Evolutionary conservation across 176 grass and related monocot genomes (phyloP).

Genomic region (Hyparrhenia diplandra): DNA sequence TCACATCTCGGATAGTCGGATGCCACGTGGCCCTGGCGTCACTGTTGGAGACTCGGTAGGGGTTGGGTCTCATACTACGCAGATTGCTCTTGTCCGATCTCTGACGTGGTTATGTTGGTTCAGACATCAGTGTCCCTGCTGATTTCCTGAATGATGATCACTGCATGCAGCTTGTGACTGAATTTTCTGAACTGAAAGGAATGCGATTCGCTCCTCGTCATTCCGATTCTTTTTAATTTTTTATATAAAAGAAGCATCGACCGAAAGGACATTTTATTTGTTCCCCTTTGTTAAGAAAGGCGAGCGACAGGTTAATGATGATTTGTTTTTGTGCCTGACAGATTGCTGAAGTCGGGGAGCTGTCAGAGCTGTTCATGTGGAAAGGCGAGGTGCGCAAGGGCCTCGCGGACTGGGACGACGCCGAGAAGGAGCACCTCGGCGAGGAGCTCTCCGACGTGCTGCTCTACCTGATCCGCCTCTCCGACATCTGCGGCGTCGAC

Average conservation of each 20-base stretch:
- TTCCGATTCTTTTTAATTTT: not conserved
- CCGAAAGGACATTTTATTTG: no score
- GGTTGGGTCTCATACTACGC: not conserved
- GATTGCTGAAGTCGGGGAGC: constrained; percentile 75
- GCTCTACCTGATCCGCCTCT: constrained; percentile 72
- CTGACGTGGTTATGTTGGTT: not conserved
- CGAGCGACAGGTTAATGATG: not conserved
- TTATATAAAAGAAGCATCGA: not conserved
- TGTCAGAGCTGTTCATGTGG: constrained; percentile 94
- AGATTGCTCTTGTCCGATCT: not conserved
- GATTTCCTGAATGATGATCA: not conserved
- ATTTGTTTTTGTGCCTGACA: constrained; percentile 9
- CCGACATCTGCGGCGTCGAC: constrained; percentile 81
- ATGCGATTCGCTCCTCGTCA: not conserved
- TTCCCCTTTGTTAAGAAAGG: not conserved
- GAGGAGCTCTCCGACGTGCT: constrained; percentile 85
- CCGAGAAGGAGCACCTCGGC: constrained; percentile 75
- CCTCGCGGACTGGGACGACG: constrained; percentile 48
- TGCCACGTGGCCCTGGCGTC: no score
- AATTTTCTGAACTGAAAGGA: not conserved
- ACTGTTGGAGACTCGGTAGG: no score
- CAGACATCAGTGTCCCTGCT: not conserved
- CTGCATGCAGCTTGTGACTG: not conserved
- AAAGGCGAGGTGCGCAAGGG: constrained; percentile 71
- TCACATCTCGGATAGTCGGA: not conserved